Conservation (phyloP, 495 filamentous ascomycete genomes). For the Penicillium mononematosum region DNA sequence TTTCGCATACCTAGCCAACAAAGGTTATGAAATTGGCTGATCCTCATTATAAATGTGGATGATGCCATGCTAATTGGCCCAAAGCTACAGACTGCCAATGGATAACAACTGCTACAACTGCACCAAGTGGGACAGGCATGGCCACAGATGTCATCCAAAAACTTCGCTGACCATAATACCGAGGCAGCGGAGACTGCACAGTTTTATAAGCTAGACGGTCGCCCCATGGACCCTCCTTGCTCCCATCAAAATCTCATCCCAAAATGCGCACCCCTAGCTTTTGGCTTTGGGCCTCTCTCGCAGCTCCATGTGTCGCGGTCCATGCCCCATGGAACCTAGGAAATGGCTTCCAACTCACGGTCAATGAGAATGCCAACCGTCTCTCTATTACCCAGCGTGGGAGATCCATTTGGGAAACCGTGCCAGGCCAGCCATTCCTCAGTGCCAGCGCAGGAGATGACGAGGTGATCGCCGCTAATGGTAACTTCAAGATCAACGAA, state of each 20-base stretch:
- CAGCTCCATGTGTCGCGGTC: constrained; percentile 14
- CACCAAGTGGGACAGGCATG: constrained; percentile 3
- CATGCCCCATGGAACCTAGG: constrained; percentile 19
- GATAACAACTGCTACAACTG: not conserved
- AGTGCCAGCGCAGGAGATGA: constrained; percentile 25
- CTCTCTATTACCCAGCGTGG: constrained; percentile 12
- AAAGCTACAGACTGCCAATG: not conserved
- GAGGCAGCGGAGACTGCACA: not conserved
- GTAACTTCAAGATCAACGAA: constrained; percentile 29
- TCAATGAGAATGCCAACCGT: constrained; percentile 16
- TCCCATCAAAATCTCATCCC: not conserved
- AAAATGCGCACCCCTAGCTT: constrained; percentile 18
- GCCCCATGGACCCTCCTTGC: not conserved
- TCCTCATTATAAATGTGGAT: constrained; percentile 14
- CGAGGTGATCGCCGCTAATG: constrained; percentile 20
- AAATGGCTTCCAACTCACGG: constrained; percentile 18
- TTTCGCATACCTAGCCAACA: not conserved
- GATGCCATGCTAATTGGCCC: not conserved
- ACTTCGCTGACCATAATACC: not conserved
- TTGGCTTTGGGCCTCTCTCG: constrained; percentile 21
- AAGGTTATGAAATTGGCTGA: constrained; percentile 10
- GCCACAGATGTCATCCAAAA: constrained; percentile 1
- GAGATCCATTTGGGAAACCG: constrained; percentile 25
- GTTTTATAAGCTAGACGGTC: not conserved
- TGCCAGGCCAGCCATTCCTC: constrained; percentile 18